phyloP scores from a whole-genome alignment of 257 asterid species.

The Solanum bukasovii region DNA sequence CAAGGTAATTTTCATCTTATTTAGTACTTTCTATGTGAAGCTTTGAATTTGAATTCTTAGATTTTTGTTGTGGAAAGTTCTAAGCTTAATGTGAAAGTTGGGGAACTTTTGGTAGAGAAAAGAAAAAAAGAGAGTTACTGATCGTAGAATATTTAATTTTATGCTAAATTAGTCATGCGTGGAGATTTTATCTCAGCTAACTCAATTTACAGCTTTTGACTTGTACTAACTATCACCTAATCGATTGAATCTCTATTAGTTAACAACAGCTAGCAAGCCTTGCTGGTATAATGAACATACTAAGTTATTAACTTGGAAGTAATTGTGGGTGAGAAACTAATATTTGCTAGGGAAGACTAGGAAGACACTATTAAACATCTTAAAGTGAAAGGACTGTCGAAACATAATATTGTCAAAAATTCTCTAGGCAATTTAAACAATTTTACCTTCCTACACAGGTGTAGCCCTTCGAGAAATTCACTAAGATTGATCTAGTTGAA shows the following conservation, averaged over 20 bases:
- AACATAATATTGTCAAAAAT: not conserved
- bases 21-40: not conserved
- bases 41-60: not conserved
- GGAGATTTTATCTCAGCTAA: not conserved
- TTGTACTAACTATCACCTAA: not conserved
- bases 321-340: not conserved
- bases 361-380: not conserved
- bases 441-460: not conserved
- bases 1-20: not conserved
- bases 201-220: not conserved
- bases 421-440: not conserved
- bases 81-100: not conserved
- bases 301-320: not conserved
- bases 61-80: not conserved
- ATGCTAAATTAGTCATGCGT: not conserved
- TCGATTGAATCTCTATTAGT: not conserved
- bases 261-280: not conserved
- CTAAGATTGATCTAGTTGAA: not conserved
- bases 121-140: not conserved
- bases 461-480: not conserved
- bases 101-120: not conserved
- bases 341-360: not conserved
- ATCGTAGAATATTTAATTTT: not conserved
- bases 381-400: not conserved
- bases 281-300: not conserved